Percentiles rank a stretch among this genome's conserved stretches.
Conservation (phyloP, 768 basidiomycete genomes). For the Melanogaster broomeanus region DNA sequence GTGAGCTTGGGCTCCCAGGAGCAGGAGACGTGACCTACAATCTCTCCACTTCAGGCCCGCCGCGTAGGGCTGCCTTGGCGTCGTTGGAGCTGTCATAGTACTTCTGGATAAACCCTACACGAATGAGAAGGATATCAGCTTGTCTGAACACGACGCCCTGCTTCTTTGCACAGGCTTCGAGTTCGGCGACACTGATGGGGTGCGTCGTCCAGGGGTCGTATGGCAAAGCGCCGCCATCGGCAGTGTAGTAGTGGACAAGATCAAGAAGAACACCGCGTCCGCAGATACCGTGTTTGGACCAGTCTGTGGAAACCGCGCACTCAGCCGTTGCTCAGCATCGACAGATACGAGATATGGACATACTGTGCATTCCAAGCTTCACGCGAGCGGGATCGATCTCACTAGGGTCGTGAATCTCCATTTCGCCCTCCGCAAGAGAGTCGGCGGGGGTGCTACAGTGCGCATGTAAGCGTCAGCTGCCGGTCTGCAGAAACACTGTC, state of each 20-base stretch:
- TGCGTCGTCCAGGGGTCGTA: constrained; percentile 67
- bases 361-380: constrained; percentile 70
- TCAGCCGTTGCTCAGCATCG: not conserved
- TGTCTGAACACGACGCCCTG: constrained; percentile 59
- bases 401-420: constrained; percentile 49
- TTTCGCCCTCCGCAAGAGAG: constrained; percentile 44
- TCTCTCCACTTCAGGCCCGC: constrained; percentile 40
- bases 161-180: constrained; percentile 57
- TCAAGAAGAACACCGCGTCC: constrained; percentile 71
- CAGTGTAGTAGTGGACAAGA: constrained; percentile 54
- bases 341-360: constrained; percentile 21
- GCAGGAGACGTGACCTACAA: constrained; percentile 42
- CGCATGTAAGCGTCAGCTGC: not conserved
- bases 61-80: constrained; percentile 44
- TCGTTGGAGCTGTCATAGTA: constrained; percentile 45
- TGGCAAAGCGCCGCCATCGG: constrained; percentile 41
- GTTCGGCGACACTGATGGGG: constrained; percentile 50
- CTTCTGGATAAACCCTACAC: constrained; percentile 64
- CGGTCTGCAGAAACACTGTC: not conserved
- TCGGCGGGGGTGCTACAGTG: constrained; percentile 42
- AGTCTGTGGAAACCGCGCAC: constrained; percentile 42
- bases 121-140: constrained; percentile 61
- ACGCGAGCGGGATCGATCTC: constrained; percentile 47
- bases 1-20: not conserved
- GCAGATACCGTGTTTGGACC: constrained; percentile 70